Base-by-base conservation (phyloP, 306 rosid species). In the Echinosophora koreensis region DNA sequence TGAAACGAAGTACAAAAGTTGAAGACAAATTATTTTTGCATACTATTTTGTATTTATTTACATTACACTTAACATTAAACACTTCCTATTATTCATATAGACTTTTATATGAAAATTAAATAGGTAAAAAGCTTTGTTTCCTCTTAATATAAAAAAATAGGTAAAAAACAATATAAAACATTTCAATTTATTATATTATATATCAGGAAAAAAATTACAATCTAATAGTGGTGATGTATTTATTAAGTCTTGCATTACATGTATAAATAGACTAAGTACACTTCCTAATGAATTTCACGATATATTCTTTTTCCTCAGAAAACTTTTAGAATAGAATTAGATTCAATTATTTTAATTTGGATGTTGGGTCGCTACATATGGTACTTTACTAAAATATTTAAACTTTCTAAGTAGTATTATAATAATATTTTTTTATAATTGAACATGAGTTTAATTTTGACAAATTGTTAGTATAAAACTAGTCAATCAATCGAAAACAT, bases 1-100 rank as follows among this genome's bases (percentile, higher is more conserved):
- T n/a, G 27, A 50, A 69, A 69, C 37, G n/a, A 57, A 27, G 9
- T 22, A 57, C n/a, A 6, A 54, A 55, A 71, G 13, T 56, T 57
- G 41, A 73, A 41, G 35, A 28, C 47, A 73, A 71, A 38, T 13
- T 41, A 47, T 22, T 61, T 15, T 46, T 30, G 5, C 50, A 73
- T n/a, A 42, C 14, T 57, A 1, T 37, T 71, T 54, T 18, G 18
- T 17, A 52, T 30, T 56, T 6, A 2, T 7, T 56, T 72, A 51
- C 10, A 32, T 14, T 41, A 57, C 10, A 5, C 17, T 13, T 54
- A 1, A 14, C 22, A 17, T 51, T 51, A 28, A 27, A 28, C 8
- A 2, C n/a, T 44, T 44, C 0, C 3, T 10, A 44, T 22, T 22
- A 42, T 42, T 8, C 9, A 0, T 42, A 3, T 42, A 42, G 49